Base-by-base conservation (phyloP, 2,329 filamentous ascomycete genomes). In the Penicillium brevicompactum region DNA sequence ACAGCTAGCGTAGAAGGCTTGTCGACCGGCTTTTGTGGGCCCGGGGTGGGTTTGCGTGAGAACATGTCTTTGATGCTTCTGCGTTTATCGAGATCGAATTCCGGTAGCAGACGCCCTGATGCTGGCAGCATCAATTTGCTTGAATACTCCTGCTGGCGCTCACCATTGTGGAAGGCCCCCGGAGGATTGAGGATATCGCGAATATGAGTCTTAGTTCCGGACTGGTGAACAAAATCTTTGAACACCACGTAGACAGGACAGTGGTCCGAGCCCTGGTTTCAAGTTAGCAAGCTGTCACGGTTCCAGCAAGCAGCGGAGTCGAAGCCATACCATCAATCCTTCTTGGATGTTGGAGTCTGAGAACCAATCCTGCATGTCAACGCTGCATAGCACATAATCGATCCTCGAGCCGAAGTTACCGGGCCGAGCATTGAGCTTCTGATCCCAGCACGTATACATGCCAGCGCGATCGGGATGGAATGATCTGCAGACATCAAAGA, bases 381-480 rank as follows among this genome's bases (percentile, higher is more conserved):
- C 80, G 61, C 87, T 94, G 70, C 91, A 96, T 3, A 97, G 81
- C 16, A 99, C 84, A 73, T 96, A 97, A 73, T 99, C 94, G 64
- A 97, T 97, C 34, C 94, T 85, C 51, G 90, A 89, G 5, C 94
- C 94, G 72, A 89, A 95, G 70, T 97, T 97, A 2, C 90, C 92
- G 3, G 93, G 93, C n/a, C 94, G 83, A n/a, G 91, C 90, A 73
- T 97, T 97, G 68, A 92, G 89, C 71, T 90, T 92, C 48, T 91
- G 92, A 60, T 97, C 92, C 93, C 93, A 97, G 72, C 93, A 96
- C 0, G 94, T 97, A 72, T 91, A 97, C 94, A 99, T 97, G 57
- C 91, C 91, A 58, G 81, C 80, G 38, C 94, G 83, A n/a, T 79
- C 76, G 0, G 90, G 89, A 68, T 97, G 89, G 67, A 92, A 95